Base-by-base conservation (phyloP, 2,329 filamentous ascomycete genomes). In the Chaetomiaceae sp. region DNA sequence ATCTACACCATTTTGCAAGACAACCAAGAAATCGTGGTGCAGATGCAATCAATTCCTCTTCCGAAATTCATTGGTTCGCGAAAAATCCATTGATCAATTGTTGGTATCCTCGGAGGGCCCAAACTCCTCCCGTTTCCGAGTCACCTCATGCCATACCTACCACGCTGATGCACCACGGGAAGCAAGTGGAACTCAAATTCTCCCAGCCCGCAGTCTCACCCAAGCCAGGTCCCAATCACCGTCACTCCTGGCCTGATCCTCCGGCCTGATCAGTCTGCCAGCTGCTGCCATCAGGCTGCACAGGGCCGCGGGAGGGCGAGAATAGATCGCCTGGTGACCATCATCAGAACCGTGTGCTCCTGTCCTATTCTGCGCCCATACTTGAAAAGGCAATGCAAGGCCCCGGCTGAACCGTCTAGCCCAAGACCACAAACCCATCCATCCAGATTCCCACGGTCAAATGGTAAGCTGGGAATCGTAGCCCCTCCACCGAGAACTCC, bases 401-500 rank as follows among this genome's bases (percentile, higher is more conserved):
- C 19, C 34, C 40, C 19, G 17, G 52, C 47, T 36, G 20, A 29
- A 23, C 34, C 11, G 9, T 43, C 46, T 46, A 51, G 43, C 37
- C 42, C 47, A 47, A 38, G 25, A 42, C 42, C 29, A 37, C 23
- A 47, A 42, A 44, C 49, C 46, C 53, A 45, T 17, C 33, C 48
- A 46, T 17, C 33, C 48, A 46, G 39, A 47, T 47, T 23, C 23
- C 49, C 34, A 38, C 38, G 38, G 37, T 23, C n/a, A 42, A 51
- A 29, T 29, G 7, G 29, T 27, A 38, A 46, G 34, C 37, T 33
- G 37, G 46, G 27, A 42, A 42, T 45, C 39, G 23, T 23, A 33
- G 27, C 29, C 34, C 31, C 29, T 29, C 42, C 31, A n/a, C 23
- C 25, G 9, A 23, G 8, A 55, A 48, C 23, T 40, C 48, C 38